Conservation (phyloP, 495 filamentous ascomycete genomes). For the Hypomontagnella monticulosa region DNA sequence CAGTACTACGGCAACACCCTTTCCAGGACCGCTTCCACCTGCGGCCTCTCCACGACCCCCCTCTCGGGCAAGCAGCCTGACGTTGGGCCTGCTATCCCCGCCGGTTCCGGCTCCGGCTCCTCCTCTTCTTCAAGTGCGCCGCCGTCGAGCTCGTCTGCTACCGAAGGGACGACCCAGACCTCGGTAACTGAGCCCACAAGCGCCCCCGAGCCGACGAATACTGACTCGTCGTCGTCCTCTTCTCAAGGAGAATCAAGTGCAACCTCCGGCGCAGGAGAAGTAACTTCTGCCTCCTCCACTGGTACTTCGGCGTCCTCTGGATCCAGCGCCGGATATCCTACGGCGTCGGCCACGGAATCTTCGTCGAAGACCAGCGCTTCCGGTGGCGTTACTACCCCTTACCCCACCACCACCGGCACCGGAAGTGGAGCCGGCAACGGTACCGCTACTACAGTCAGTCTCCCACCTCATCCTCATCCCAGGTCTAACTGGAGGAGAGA, state of each 20-base stretch:
- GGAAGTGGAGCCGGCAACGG: slow-evolving; percentile 24
- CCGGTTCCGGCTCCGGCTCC: background rate
- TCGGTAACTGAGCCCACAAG: slow-evolving; percentile 8
- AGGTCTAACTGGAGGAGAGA: background rate
- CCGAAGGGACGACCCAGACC: slow-evolving; percentile 3
- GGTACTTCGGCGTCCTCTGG: slow-evolving; percentile 4
- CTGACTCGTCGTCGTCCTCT: background rate
- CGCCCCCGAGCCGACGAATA: slow-evolving; percentile 7
- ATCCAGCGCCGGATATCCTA: slow-evolving; percentile 11
- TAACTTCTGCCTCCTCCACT: background rate
- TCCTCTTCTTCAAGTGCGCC: background rate
- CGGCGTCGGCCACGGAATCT: slow-evolving; percentile 5
- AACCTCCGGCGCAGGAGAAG: slow-evolving; percentile 1
- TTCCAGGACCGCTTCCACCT: slow-evolving; percentile 44
- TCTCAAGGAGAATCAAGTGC: background rate
- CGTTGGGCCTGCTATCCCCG: slow-evolving; percentile 37
- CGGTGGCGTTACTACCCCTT: background rate
- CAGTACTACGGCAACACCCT: slow-evolving; percentile 57
- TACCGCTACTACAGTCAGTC: slow-evolving; percentile 32
- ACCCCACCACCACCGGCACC: slow-evolving; percentile 12
- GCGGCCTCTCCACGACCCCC: slow-evolving; percentile 56
- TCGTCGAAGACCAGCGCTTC: slow-evolving; percentile 1
- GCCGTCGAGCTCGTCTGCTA: slow-evolving; percentile 9
- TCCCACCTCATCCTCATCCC: background rate
- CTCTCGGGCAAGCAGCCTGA: slow-evolving; percentile 38